Percentiles rank a stretch among this genome's conserved stretches.
Conservation (phyloP, 1,284 basidiomycete genomes). For the Bothia castanella region DNA sequence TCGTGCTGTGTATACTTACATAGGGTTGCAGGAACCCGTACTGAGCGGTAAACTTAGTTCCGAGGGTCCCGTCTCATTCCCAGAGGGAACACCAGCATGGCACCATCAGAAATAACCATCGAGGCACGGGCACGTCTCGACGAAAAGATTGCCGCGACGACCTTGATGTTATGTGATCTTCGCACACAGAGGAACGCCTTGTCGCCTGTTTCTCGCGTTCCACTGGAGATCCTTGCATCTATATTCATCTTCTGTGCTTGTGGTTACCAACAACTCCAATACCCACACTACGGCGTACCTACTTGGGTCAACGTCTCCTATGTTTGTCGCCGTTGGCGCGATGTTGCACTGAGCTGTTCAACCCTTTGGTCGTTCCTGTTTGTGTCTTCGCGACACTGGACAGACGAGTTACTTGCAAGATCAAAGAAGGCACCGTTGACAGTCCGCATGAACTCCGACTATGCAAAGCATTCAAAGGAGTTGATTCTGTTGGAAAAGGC, state of each 20-base stretch:
- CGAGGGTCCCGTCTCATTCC: not conserved
- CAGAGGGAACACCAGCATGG: not conserved
- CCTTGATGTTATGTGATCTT: conserved; percentile 28
- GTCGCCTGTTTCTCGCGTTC: conserved; percentile 32
- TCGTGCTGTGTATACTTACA: too few species aligned
- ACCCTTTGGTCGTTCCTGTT: conserved; percentile 36
- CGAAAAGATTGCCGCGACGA: conserved; percentile 31
- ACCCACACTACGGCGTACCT: conserved; percentile 1
- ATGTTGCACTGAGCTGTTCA: conserved; percentile 32
- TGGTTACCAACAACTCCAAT: not conserved
- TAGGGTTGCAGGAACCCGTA: not conserved
- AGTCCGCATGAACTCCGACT: conserved; percentile 23
- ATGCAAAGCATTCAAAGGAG: conserved; percentile 13
- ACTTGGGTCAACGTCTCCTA: conserved; percentile 29
- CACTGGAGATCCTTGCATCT: conserved; percentile 29
- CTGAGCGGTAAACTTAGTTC: not conserved
- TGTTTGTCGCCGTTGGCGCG: conserved; percentile 38
- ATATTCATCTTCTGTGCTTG: conserved; percentile 25
- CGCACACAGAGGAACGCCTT: conserved; percentile 33
- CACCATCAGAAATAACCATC: not conserved
- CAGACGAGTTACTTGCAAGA: conserved; percentile 34
- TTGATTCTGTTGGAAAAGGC: conserved; percentile 22
- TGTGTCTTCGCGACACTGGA: conserved; percentile 28
- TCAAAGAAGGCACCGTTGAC: conserved; percentile 35
- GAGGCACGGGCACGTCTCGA: conserved; percentile 29